A percentile compares a stretch with the other conserved stretches of the same genome.
Conservation (phyloP, 257 asterid species). For the Solanum etuberosum region DNA sequence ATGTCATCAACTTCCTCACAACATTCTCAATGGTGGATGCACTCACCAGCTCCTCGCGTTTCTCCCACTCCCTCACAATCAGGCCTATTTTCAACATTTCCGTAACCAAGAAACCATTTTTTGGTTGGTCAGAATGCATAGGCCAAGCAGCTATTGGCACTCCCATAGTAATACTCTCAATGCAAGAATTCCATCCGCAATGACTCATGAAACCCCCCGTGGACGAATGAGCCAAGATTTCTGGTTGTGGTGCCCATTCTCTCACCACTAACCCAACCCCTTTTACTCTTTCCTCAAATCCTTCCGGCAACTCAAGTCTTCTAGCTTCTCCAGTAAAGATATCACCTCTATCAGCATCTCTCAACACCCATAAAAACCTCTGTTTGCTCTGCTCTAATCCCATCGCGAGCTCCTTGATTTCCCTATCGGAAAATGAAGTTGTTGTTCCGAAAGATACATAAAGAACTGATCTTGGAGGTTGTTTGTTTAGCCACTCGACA, state of each 20-base stretch:
- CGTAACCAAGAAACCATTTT: background rate
- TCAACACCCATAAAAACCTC: background rate
- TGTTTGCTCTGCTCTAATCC: background rate
- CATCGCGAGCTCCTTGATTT: background rate
- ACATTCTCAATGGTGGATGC: background rate
- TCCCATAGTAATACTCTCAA: background rate
- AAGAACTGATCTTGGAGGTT: background rate
- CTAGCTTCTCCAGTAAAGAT: background rate
- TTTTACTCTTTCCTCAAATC: background rate
- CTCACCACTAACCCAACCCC: background rate
- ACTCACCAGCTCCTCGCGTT: background rate
- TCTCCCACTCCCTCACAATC: background rate
- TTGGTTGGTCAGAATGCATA: background rate
- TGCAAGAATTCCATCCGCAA: background rate
- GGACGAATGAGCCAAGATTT: background rate
- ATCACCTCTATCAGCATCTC: background rate
- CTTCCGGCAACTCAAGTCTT: background rate
- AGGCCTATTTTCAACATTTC: background rate
- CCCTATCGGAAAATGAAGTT: background rate
- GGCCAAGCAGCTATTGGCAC: background rate
- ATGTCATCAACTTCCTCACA: constrained; percentile 12
- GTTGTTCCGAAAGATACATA: background rate
- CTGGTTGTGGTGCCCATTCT: background rate
- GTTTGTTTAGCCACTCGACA: background rate
- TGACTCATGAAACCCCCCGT: background rate